Percentiles rank a stretch among this genome's conserved stretches.
These are phyloP conservation scores for Coleophoma eucalyptorum DNA, from an alignment of 2,329 filamentous ascomycete genomes.

Conservation along the genomic window DNA sequence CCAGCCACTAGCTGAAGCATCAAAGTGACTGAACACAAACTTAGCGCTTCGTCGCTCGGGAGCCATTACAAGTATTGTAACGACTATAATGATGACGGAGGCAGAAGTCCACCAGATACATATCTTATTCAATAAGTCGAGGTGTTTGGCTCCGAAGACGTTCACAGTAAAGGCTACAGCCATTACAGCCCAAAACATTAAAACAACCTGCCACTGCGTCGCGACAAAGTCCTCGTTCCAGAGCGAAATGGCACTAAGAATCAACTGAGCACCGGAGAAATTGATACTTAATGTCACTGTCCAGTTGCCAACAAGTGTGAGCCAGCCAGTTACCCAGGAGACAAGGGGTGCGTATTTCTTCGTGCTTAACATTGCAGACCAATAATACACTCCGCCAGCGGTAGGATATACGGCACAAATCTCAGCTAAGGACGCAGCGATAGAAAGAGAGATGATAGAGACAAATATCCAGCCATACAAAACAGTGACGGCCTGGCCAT, in stretches of 20 bases:
- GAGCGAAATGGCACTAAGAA: slow-evolving; percentile 63
- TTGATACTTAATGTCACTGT: slow-evolving; percentile 62
- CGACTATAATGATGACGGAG: slow-evolving; percentile 65
- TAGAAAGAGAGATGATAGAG: slow-evolving; percentile 57
- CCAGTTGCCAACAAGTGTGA: slow-evolving; percentile 72
- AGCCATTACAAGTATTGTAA: slow-evolving; percentile 53
- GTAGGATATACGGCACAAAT: slow-evolving; percentile 68
- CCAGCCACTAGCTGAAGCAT: slow-evolving; percentile 63
- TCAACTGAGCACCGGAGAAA: slow-evolving; percentile 66
- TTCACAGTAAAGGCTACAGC: slow-evolving; percentile 60
- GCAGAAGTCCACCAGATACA: slow-evolving; percentile 70
- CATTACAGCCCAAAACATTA: slow-evolving; percentile 72
- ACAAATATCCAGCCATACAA: slow-evolving; percentile 69
- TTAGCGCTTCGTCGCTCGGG: slow-evolving; percentile 51
- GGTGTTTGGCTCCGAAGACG: slow-evolving; percentile 54
- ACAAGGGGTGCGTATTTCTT: slow-evolving; percentile 63
- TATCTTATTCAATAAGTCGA: slow-evolving; percentile 68
- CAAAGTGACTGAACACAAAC: slow-evolving; percentile 67
- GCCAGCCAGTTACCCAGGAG: slow-evolving; percentile 68
- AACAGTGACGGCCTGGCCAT: slow-evolving; percentile 66
- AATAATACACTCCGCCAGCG: slow-evolving; percentile 68
- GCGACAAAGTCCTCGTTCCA: slow-evolving; percentile 67
- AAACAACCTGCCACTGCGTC: slow-evolving; percentile 65
- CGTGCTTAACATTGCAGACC: slow-evolving; percentile 65
- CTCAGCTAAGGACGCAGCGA: slow-evolving; percentile 64